Percentiles rank a stretch among this genome's conserved stretches.
These are phyloP conservation scores for Antarctomyces pellizariae DNA, from an alignment of 495 filamentous ascomycete genomes.

Conservation along the genomic window DNA sequence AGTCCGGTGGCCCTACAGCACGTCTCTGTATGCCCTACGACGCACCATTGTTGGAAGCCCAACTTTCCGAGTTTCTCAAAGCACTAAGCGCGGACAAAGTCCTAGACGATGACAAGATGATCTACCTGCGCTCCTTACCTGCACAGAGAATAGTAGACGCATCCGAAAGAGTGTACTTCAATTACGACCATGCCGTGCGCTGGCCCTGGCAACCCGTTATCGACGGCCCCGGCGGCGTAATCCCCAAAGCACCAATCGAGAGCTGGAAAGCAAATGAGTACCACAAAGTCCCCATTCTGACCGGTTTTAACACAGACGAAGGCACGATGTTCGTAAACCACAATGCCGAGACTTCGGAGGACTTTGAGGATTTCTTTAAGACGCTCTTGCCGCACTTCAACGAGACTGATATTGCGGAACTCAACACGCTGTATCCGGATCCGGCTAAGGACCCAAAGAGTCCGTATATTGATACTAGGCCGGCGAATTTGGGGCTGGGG, in stretches of 20 bases:
- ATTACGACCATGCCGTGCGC: slow-evolving; percentile 28
- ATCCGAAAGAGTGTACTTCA: slow-evolving; percentile 25
- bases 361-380: slow-evolving; percentile 31
- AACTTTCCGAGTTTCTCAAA: slow-evolving; percentile 33
- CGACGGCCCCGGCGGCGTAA: slow-evolving; percentile 26
- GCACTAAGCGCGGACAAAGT: slow-evolving; percentile 18
- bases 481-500: slow-evolving; percentile 19
- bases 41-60: slow-evolving; percentile 30
- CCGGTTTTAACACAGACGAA: slow-evolving; percentile 42
- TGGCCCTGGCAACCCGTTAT: slow-evolving; percentile 51
- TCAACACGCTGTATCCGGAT: slow-evolving; percentile 34
- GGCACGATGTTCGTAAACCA: slow-evolving; percentile 33
- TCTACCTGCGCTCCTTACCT: slow-evolving; percentile 25
- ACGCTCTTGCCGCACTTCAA: slow-evolving; percentile 28
- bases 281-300: slow-evolving; percentile 36
- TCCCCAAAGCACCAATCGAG: slow-evolving; percentile 29
- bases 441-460: slow-evolving; percentile 16
- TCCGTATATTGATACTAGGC: slow-evolving; percentile 17
- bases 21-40: slow-evolving; percentile 31
- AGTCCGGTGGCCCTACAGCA: slow-evolving; percentile 38
- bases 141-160: slow-evolving; percentile 22
- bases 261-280: slow-evolving; percentile 27
- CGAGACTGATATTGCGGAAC: slow-evolving; percentile 20
- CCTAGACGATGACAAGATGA: slow-evolving; percentile 22
- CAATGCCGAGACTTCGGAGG: slow-evolving; percentile 17